A percentile compares a stretch with the other conserved stretches of the same genome.
Evolutionary conservation across 1,284 basidiomycete species (phyloP).

Genomic region (Leccinum fallax): DNA sequence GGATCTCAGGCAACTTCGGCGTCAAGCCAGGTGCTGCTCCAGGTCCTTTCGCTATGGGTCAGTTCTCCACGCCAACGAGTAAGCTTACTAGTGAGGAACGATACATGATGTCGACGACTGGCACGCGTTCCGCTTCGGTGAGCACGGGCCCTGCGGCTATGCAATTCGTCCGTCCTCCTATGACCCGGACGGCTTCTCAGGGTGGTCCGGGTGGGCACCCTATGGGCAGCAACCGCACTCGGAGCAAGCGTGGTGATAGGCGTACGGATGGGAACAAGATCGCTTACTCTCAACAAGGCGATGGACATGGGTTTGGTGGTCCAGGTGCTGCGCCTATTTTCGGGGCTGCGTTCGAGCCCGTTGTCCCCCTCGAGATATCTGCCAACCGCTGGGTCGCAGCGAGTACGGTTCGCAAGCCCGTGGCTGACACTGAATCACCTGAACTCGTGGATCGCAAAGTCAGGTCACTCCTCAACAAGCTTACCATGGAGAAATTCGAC

Average conservation of each 20-base stretch:
- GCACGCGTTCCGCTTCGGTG: slow-evolving; percentile 49
- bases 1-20: slow-evolving; percentile 42
- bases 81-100: slow-evolving; percentile 77
- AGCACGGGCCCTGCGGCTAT: slow-evolving; percentile 41
- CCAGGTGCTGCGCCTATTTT: slow-evolving; percentile 11
- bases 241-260: slow-evolving; percentile 74
- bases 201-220: slow-evolving; percentile 53
- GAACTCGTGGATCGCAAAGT: slow-evolving; percentile 91
- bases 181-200: slow-evolving; percentile 79
- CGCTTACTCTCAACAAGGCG: slow-evolving; percentile 29
- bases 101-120: slow-evolving; percentile 52
- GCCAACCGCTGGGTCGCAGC: slow-evolving; percentile 82
- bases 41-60: slow-evolving; percentile 69
- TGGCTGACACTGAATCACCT: slow-evolving; percentile 66
- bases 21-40: slow-evolving; percentile 43
- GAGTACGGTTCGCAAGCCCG: slow-evolving; percentile 33
- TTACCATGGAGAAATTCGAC: slow-evolving; percentile 97
- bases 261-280: slow-evolving; percentile 45
- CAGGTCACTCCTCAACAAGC: slow-evolving; percentile 92
- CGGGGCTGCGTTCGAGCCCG: slow-evolving; percentile 48
- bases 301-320: slow-evolving; percentile 30
- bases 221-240: slow-evolving; percentile 59
- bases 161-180: slow-evolving; percentile 45
- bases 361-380: slow-evolving; percentile 75
- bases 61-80: slow-evolving; percentile 60